Evolutionary conservation across 768 basidiomycete genomes (phyloP), one percentile per base, ranked within the genome.

Genomic region (Sistotremastrum niveocremeum): DNA sequence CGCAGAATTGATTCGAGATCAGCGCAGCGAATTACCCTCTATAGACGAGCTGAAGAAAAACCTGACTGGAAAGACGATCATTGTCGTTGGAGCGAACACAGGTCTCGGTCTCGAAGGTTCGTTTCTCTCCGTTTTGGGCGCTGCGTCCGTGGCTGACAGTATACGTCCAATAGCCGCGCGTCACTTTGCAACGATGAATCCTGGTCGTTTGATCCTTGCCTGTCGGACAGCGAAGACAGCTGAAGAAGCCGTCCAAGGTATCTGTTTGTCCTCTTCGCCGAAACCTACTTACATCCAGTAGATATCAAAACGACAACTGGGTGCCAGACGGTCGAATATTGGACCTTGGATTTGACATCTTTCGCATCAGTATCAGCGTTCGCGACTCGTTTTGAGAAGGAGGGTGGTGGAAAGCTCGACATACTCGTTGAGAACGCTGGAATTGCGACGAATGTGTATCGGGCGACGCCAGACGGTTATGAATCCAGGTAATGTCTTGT

Each of bases 81-180:
- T 77, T 20, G 65, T 79, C 29, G 62, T 66, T 31, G 70, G 69
- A 5, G 71, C 74, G 2, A 79, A 79, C 51, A 62, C 62, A 20
- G 77, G 74, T 2, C 46, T 74, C 3, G 73, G 73, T 1, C 64
- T 71, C 37, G 71, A 73, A 50, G 56, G 20, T 20, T 20, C 20
- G 20, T 1, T 2, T 20, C 2, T 20, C 20, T 20, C 2, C 20
- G 20, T 20, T 20, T 20, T 20, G 20, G 20, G 20, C 2, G 20
- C 20, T 20, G 20, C 2, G 20, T 20, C 20, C 20, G 20, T 20
- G 20, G 20, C 2, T 20, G 20, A 20, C 20, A 20, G 20, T 20
- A 20, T 20, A 20, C 20, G 2, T 20, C 20, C 20, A 1, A 20
- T 20, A 42, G 64, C 69, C 1, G 57, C 65, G 5, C 69, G 65